Evolutionary conservation across 2,329 filamentous ascomycete genomes (phyloP).

Genomic region (Epicoccum nigrum): DNA sequence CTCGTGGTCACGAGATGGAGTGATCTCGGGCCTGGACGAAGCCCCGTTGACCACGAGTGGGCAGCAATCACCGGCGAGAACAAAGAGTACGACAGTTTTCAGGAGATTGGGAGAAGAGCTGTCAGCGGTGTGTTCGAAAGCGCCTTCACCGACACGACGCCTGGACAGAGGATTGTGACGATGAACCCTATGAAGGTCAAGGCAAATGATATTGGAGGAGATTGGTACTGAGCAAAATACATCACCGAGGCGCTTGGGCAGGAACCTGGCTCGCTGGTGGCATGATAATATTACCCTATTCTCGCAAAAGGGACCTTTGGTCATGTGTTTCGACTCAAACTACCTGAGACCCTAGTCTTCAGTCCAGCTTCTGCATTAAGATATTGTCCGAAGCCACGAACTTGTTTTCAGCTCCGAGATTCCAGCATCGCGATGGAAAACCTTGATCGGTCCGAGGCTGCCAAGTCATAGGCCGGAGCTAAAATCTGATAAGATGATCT

Average conservation of each 20-base stretch:
- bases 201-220: slow-evolving; percentile 60
- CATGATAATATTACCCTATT: too few species aligned
- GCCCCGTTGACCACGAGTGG: slow-evolving; percentile 58
- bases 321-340: too few species aligned
- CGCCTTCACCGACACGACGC: slow-evolving; percentile 61
- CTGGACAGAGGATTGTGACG: slow-evolving; percentile 63
- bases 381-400: not conserved
- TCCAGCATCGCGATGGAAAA: not conserved
- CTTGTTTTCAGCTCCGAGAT: not conserved
- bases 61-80: slow-evolving; percentile 56
- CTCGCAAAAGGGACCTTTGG: too few species aligned
- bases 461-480: slow-evolving; percentile 2
- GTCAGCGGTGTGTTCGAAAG: slow-evolving; percentile 66
- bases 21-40: slow-evolving; percentile 61
- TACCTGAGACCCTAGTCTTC: too few species aligned
- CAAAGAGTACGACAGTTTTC: slow-evolving; percentile 61
- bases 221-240: slow-evolving; percentile 60
- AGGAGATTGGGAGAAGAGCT: slow-evolving; percentile 58
- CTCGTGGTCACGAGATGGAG: slow-evolving; percentile 67
- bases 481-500: slow-evolving; percentile 14
- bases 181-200: slow-evolving; percentile 64
- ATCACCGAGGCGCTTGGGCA: not conserved
- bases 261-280: too few species aligned
- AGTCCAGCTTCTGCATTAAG: not conserved
- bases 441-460: slow-evolving; percentile 12